A percentile compares a stretch with the other conserved stretches of the same genome.
phyloP scores from a whole-genome alignment of 2,329 filamentous ascomycete genomes.

The Ilyonectria robusta region DNA sequence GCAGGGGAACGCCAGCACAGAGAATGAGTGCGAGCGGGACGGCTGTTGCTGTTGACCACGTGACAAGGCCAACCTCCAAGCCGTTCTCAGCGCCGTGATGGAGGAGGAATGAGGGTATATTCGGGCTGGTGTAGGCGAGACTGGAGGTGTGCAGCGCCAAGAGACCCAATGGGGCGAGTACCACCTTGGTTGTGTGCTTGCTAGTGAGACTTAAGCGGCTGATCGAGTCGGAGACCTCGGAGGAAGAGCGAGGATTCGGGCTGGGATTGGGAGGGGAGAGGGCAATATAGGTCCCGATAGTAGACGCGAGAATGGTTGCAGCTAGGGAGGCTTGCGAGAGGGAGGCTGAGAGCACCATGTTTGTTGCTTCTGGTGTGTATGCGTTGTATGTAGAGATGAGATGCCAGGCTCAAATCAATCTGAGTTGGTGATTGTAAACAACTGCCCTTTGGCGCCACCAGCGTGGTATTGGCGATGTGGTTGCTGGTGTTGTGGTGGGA shows the following conservation, averaged over 20 bases:
- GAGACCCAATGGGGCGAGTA: conserved; percentile 42
- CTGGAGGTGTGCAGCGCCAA: conserved; percentile 42
- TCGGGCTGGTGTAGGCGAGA: conserved; percentile 35
- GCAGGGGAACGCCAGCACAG: conserved; percentile 50
- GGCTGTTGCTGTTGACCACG: conserved; percentile 54
- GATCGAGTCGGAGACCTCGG: conserved; percentile 39
- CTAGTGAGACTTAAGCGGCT: conserved; percentile 46
- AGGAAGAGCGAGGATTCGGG: conserved; percentile 1
- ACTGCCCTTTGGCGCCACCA: too few species aligned
- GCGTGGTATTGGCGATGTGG: too few species aligned
- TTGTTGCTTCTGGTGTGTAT: neutral
- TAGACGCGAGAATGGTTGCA: conserved; percentile 46
- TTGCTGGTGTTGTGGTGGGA: too few species aligned
- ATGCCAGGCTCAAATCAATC: neutral
- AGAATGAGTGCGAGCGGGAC: conserved; percentile 54
- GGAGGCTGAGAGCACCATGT: conserved; percentile 25
- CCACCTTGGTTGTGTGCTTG: conserved; percentile 41
- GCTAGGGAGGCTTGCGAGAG: conserved; percentile 38
- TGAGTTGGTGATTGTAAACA: too few species aligned
- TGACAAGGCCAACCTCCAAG: conserved; percentile 50
- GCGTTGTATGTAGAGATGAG: neutral
- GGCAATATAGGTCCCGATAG: conserved; percentile 49
- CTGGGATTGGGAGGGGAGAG: conserved; percentile 51
- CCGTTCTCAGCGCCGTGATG: conserved; percentile 50
- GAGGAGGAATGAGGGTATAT: conserved; percentile 44